Percentiles rank a stretch among this genome's conserved stretches.
Evolutionary conservation across 352 stramenopile genomes (phyloP).

Genomic region (Globisporangium nunn): DNA sequence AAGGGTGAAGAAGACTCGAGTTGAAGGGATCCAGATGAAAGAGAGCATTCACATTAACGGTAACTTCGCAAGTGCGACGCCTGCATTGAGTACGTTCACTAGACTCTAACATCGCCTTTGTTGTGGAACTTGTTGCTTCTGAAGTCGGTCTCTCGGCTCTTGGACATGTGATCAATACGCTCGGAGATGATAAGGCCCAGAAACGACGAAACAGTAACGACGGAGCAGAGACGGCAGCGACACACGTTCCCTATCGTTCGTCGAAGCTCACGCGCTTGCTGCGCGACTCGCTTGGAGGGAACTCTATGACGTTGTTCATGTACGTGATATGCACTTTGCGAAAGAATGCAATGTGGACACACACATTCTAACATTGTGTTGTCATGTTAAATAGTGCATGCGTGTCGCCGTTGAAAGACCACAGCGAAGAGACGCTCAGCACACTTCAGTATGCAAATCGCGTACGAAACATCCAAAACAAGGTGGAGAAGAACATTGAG

Average conservation of each 20-base stretch:
- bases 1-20: conserved; percentile 43
- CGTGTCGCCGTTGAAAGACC: conserved; percentile 40
- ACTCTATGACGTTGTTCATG: conserved; percentile 56
- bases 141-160: conserved; percentile 38
- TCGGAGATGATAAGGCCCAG: conserved; percentile 31
- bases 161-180: conserved; percentile 49
- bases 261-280: conserved; percentile 53
- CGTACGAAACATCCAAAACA: conserved; percentile 71
- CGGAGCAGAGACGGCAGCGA: background rate
- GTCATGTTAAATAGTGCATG: conserved; percentile 35
- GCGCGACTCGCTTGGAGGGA: conserved; percentile 45
- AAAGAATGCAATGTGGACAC: background rate
- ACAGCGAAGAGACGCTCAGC: conserved; percentile 50
- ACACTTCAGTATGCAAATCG: conserved; percentile 76
- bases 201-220: conserved; percentile 18
- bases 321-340: conserved; percentile 10
- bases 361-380: background rate
- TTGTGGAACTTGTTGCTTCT: background rate
- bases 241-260: conserved; percentile 37
- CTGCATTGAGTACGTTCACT: background rate
- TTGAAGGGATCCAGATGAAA: conserved; percentile 37
- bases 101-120: background rate
- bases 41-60: conserved; percentile 64
- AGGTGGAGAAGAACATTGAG: conserved; percentile 56
- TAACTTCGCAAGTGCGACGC: background rate